Conservation (phyloP, 192 early-diverging fungal species). For the Gaertneriomyces semiglobifer region DNA sequence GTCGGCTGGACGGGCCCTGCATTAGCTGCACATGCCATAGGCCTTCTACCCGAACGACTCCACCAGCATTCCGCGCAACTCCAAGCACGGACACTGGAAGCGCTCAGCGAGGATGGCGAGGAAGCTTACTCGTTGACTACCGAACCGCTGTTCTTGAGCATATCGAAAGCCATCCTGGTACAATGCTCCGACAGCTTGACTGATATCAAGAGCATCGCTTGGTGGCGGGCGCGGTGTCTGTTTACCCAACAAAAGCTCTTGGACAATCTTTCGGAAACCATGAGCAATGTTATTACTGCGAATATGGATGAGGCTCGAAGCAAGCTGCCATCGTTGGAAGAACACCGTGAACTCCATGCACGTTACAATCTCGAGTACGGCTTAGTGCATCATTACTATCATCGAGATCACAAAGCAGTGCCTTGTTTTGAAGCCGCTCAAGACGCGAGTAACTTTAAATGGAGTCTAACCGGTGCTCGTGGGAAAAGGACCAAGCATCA, state of each 20-base stretch:
- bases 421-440: constrained; percentile 69
- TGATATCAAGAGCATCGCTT: constrained; percentile 44
- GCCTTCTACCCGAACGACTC: constrained; percentile 52
- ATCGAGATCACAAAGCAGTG: constrained; percentile 60
- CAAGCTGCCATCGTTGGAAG: not conserved
- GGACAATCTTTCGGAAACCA: constrained; percentile 59
- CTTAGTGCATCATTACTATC: constrained; percentile 74
- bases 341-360: constrained; percentile 42
- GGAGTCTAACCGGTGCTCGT: constrained; percentile 83
- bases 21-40: constrained; percentile 54
- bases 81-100: constrained; percentile 27
- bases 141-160: constrained; percentile 61
- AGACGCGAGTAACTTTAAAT: constrained; percentile 71
- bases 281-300: constrained; percentile 49
- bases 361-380: constrained; percentile 77
- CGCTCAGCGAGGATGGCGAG: constrained; percentile 75
- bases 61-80: not conserved
- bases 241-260: constrained; percentile 76
- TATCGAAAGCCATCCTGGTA: constrained; percentile 66
- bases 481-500: constrained; percentile 95
- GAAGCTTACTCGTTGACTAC: constrained; percentile 77
- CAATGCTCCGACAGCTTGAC: constrained; percentile 39
- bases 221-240: constrained; percentile 74
- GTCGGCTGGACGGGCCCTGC: constrained; percentile 84
- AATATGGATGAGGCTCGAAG: constrained; percentile 2